Base-by-base conservation (phyloP, 75 land plant species). In the Selaginella tamariscina region DNA sequence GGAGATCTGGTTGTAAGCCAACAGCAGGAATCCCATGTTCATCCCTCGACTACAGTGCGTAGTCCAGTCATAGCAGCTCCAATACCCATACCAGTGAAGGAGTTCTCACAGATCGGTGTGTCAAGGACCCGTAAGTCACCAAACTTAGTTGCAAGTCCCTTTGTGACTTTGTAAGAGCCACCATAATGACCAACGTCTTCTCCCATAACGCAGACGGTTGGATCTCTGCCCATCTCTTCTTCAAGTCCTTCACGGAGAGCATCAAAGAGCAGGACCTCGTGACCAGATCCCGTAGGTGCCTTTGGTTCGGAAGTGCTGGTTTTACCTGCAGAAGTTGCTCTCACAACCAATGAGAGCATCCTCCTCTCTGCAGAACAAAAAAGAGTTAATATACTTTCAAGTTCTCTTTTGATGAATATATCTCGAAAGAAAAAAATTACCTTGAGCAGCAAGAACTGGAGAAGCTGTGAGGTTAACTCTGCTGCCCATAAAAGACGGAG, bases 11-110 rank as follows among this genome's bases (percentile, higher is more conserved):
- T 59, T 59, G 62, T 23, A 59, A n/a, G 98, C 96, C 22, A 93
- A 65, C 62, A 93, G 81, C 30, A 93, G 84, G 74, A 93, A 93
- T 13, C 98, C 98, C 98, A 59, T 59, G 62, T 59, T 59, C 62
- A 59, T 59, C 62, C 62, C n/a, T 59, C 62, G 2, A 59, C 26
- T 9, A 59, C 62, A 9, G 62, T 21, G 18, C 62, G 21, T 2
- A 59, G 26, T 21, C 62, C 62, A 2, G 62, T 59, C 62, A 59
- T 59, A 23, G 62, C 62, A 59, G 62, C 62, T 2, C 62, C 62
- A n/a, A 59, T 59, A 5, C 24, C 62, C 62, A 59, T 59, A 2
- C 62, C 62, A 5, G 62, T 59, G 26, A 59, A 59, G 27, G 62
- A 59, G 26, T 59, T 59, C 62, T 59, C 62, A n/a, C 62, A 59